These are phyloP conservation scores for Xanthoconium stramineum DNA, from an alignment of 768 basidiomycete species.

Conservation along the genomic window DNA sequence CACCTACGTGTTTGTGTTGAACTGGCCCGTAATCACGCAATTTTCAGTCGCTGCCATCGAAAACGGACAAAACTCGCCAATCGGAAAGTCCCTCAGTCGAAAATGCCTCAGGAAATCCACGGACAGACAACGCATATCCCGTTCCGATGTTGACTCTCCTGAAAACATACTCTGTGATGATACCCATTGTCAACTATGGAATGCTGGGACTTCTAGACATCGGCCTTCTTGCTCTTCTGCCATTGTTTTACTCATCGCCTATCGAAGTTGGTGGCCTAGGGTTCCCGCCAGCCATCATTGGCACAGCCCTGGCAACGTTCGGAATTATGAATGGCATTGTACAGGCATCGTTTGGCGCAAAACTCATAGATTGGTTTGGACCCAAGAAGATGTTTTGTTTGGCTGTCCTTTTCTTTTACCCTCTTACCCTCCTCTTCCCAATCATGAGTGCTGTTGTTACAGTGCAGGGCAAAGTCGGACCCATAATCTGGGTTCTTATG, in stretches of 20 bases:
- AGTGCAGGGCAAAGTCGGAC: conserved; percentile 28
- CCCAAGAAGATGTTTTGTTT: conserved; percentile 39
- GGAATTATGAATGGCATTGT: conserved; percentile 38
- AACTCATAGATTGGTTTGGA: conserved; percentile 40
- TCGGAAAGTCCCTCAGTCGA: conserved; percentile 2
- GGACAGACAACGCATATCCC: conserved; percentile 2
- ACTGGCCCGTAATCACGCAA: neutral
- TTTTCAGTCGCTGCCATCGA: conserved; percentile 27
- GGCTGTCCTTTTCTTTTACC: conserved; percentile 37
- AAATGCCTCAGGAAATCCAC: neutral
- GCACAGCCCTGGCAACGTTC: conserved; percentile 37
- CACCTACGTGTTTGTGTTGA: neutral
- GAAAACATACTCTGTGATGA: conserved; percentile 32
- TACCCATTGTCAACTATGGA: conserved; percentile 44
- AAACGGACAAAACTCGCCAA: neutral
- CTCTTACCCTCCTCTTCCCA: conserved; percentile 43
- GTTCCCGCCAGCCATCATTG: conserved; percentile 42
- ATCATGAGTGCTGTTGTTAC: conserved; percentile 41
- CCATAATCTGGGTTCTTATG: conserved; percentile 38
- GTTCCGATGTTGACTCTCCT: conserved; percentile 34
- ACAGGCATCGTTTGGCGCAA: conserved; percentile 41
- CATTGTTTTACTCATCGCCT: conserved; percentile 46
- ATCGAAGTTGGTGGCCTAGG: conserved; percentile 42
- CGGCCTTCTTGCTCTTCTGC: conserved; percentile 36
- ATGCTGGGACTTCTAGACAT: conserved; percentile 43